These are phyloP conservation scores for Starmerella apicola DNA, from an alignment of 805 yeast genomes.

Conservation along the genomic window DNA sequence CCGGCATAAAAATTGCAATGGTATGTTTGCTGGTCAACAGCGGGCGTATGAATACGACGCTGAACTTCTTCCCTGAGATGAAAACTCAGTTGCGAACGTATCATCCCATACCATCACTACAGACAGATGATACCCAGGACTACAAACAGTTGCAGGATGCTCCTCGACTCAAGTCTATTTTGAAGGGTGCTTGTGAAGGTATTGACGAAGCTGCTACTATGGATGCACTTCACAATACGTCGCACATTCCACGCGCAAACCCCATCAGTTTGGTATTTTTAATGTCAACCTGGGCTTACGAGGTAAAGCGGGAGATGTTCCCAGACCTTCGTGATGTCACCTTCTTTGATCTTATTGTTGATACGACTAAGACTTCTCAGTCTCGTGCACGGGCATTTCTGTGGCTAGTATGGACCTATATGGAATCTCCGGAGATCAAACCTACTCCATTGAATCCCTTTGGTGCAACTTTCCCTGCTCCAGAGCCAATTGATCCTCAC, in stretches of 20 bases:
- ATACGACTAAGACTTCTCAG: constrained; percentile 44
- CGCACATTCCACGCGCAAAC: constrained; percentile 39
- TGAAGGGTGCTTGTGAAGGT: constrained; percentile 71
- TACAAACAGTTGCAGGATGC: constrained; percentile 87
- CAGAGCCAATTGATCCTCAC: constrained; percentile 30
- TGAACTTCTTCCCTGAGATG: constrained; percentile 90
- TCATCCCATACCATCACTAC: constrained; percentile 85
- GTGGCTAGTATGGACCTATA: constrained; percentile 72
- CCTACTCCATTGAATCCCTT: constrained; percentile 49
- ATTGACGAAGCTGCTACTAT: constrained; percentile 24
- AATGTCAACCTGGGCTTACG: constrained; percentile 48
- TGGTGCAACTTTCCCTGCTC: constrained; percentile 31
- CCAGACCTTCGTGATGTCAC: constrained; percentile 16
- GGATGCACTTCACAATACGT: constrained; percentile 5
- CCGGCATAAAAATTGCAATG: constrained; percentile 57
- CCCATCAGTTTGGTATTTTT: constrained; percentile 67
- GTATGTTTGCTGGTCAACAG: constrained; percentile 79
- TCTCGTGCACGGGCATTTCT: constrained; percentile 61
- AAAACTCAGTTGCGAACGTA: constrained; percentile 83
- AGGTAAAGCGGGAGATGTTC: constrained; percentile 35
- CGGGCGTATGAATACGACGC: constrained; percentile 89
- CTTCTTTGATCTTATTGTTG: constrained; percentile 50
- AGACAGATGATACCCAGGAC: constrained; percentile 44
- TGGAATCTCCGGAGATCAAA: constrained; percentile 54
- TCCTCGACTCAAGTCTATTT: constrained; percentile 77